Evolutionary conservation across 257 asterid genomes (phyloP).

Genomic region (Cynanchum wilfordii): DNA sequence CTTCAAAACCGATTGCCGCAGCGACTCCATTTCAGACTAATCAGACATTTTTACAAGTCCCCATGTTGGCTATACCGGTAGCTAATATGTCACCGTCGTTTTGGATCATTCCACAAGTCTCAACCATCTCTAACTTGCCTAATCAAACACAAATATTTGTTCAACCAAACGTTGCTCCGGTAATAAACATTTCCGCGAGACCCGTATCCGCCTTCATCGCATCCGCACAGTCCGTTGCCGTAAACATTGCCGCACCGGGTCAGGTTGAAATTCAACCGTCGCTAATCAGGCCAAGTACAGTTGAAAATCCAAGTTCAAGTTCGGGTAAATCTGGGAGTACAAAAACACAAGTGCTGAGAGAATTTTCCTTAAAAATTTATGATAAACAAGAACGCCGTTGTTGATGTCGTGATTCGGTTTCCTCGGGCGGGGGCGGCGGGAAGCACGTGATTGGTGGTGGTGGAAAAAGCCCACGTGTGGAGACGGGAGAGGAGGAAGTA

Average conservation of each 20-base stretch:
- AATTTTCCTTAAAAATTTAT: conserved; percentile 43
- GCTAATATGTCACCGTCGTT: conserved; percentile 35
- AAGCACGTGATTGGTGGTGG: conserved; percentile 11
- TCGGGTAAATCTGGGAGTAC: conserved; percentile 16
- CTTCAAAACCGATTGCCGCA: not conserved
- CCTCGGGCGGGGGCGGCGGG: too few relatives aligned
- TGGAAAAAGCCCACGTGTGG: conserved; percentile 20
- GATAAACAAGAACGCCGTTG: conserved; percentile 33
- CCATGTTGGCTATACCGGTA: conserved; percentile 44
- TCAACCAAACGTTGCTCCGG: conserved; percentile 36
- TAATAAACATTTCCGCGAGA: conserved; percentile 31
- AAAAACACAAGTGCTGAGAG: conserved; percentile 31
- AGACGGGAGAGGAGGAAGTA: conserved; percentile 4
- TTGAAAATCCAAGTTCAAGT: conserved; percentile 7
- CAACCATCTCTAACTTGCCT: conserved; percentile 15
- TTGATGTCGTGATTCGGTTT: conserved; percentile 4
- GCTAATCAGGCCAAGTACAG: not conserved
- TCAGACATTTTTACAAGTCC: conserved; percentile 12
- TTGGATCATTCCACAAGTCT: conserved; percentile 27
- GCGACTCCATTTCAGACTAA: conserved; percentile 29
- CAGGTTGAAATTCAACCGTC: conserved; percentile 6
- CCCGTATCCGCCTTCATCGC: conserved; percentile 33
- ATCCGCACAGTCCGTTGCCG: conserved; percentile 27
- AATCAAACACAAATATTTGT: conserved; percentile 46
- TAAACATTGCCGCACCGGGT: conserved; percentile 8